Evolutionary conservation across 1,284 basidiomycete species (phyloP).

Genomic region (Ganoderma meredithae): DNA sequence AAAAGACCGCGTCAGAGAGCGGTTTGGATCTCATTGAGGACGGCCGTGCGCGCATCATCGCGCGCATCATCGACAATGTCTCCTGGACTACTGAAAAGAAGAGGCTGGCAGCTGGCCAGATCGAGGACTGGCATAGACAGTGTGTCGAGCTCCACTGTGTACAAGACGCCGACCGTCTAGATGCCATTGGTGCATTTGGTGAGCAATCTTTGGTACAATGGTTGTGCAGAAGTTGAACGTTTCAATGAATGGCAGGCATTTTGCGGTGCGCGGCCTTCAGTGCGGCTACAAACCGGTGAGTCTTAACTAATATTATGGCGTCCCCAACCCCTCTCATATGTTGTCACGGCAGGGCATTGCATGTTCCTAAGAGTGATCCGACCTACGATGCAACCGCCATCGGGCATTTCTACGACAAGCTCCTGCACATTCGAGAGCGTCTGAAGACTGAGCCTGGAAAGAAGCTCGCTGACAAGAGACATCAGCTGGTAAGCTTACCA

Average conservation of each 20-base stretch:
- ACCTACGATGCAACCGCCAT: conserved; percentile 67
- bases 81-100: conserved; percentile 89
- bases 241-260: conserved; percentile 59
- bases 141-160: conserved; percentile 90
- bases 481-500: conserved; percentile 65
- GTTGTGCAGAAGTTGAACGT: conserved; percentile 44
- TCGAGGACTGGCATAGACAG: conserved; percentile 77
- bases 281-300: conserved; percentile 68
- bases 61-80: conserved; percentile 80
- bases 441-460: conserved; percentile 83
- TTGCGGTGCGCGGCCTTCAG: conserved; percentile 89
- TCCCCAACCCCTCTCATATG: not conserved
- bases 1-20: conserved; percentile 46
- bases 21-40: conserved; percentile 65
- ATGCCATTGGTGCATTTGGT: conserved; percentile 94
- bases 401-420: conserved; percentile 89
- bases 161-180: conserved; percentile 91
- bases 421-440: conserved; percentile 75
- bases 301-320: conserved; percentile 6
- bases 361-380: conserved; percentile 61
- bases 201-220: conserved; percentile 28
- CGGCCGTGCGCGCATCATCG: conserved; percentile 62
- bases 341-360: conserved; percentile 60
- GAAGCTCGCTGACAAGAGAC: conserved; percentile 74
- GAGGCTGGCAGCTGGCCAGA: conserved; percentile 58